Conservation (phyloP, 305 asterid genomes). For the Coffea humblotiana region DNA sequence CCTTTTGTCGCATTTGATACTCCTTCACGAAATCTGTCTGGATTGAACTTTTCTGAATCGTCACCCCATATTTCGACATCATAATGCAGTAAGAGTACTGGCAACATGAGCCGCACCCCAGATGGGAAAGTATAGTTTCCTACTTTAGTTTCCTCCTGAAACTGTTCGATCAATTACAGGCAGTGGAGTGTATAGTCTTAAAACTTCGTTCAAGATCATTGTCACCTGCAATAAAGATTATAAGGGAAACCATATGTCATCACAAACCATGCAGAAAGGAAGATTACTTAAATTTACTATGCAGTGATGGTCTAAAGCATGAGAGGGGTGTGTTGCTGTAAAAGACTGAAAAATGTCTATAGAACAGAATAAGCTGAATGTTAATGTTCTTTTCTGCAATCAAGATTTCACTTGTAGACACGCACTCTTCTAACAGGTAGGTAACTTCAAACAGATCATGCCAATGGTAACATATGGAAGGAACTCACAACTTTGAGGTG, state of each 20-base stretch:
- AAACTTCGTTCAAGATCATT: slow-evolving; percentile 26
- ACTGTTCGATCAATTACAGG: background rate
- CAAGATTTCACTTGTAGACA: too few relatives aligned
- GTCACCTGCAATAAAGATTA: slow-evolving; percentile 8
- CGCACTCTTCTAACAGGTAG: too few relatives aligned
- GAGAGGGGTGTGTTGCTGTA: too few relatives aligned
- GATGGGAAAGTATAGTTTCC: slow-evolving; percentile 18
- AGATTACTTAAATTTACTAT: too few relatives aligned
- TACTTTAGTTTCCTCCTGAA: slow-evolving; percentile 8
- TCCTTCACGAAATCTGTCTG: slow-evolving; percentile 30
- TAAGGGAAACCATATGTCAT: too few relatives aligned
- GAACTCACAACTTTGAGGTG: slow-evolving; percentile 16
- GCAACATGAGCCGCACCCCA: slow-evolving; percentile 10
- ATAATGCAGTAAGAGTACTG: slow-evolving; percentile 17
- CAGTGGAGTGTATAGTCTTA: slow-evolving; percentile 24
- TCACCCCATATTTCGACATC: slow-evolving; percentile 33
- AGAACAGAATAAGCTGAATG: too few relatives aligned
- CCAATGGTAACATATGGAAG: background rate
- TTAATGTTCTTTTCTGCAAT: too few relatives aligned
- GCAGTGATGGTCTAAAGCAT: too few relatives aligned
- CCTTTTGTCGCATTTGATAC: slow-evolving; percentile 23
- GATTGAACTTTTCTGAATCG: slow-evolving; percentile 34
- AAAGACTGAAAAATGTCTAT: too few relatives aligned
- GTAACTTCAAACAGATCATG: background rate
- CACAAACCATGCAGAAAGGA: too few relatives aligned